Base-by-base conservation (phyloP, 2,329 filamentous ascomycete genomes). In the Colletotrichum viniferum region DNA sequence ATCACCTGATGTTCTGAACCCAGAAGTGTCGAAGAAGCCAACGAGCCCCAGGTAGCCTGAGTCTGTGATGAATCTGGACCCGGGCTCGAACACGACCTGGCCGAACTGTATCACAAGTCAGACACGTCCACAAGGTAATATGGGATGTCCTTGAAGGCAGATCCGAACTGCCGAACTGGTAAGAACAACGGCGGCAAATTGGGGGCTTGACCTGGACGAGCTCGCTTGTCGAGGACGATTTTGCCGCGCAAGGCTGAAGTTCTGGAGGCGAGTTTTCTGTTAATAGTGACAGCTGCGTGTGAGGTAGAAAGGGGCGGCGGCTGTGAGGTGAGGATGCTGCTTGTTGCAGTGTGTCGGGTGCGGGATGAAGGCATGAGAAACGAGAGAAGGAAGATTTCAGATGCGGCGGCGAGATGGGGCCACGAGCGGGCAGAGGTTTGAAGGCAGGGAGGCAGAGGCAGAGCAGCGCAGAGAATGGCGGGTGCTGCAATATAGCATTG, bases 401-500 rank as follows among this genome's bases (percentile, higher is more conserved):
- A 18, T 8, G 24, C 24, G 18, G 28, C 56, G 56, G 56, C 24
- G 14, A 30, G 24, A 60, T 52, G 28, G 26, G 28, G 18, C 28
- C 16, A 61, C 4, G n/a, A 56, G 30, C 12, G 48, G 14, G 32
- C n/a, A 26, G 16, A 62, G 32, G 34, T 30, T 30, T 58, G 32
- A 69, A 69, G 34, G 56, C 28, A 69, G 12, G 30, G 14, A 38
- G 13, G 38, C 14, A 30, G 14, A 30, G 30, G 60, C 9, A n/a
- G 43, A 32, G 21, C 4, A 67, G 55, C 7, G 55, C 43, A 52
- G 21, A 32, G 28, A n/a, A 9, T 38, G 38, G 58, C 55, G 73
- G 73, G 24, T 58, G 55, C 21, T 43, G 34, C 68, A 65, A 72
- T 56, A 67, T 68, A 73, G 73, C 73, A 76, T 76, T 76, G 73